Base-by-base conservation (phyloP, 2,329 filamentous ascomycete species). In the Paraconiothyrium sp. region DNA sequence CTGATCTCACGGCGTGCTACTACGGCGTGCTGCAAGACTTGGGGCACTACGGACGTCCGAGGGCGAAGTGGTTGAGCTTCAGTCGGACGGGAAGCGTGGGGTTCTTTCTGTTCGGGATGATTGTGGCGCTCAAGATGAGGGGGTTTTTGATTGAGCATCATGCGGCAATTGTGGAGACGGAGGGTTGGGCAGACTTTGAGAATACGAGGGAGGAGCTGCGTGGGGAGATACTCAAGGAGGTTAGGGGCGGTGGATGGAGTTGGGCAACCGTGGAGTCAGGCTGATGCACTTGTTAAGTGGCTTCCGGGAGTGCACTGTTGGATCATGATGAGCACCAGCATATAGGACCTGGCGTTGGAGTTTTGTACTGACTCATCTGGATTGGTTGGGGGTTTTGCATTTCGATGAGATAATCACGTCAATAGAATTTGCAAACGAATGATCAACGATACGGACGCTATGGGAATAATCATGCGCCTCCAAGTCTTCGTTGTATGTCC, bases 81-180 rank as follows among this genome's bases (percentile, higher is more conserved):
- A 57, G 22, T 22, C 24, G 16, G 1, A 69, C 64, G 4, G 37
- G 30, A 7, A 34, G 39, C n/a, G 52, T 55, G 1, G 52, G 52
- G 10, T 65, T 46, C 22, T 32, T 64, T 9, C 46, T 72, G 11
- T 71, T 64, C 44, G 61, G 62, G 1, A 67, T 67, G 59, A 37
- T 72, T 39, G 63, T 73, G 11, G 57, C 57, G 16, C 60, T 69
- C 27, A 71, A 72, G 64, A 68, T 72, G 67, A 57, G 59, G 44
- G 49, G 67, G 27, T 69, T 54, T 44, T 11, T 71, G 37, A 13
- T 60, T 1, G 63, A 67, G 20, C 10, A n/a, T 1, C 63, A 70
- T 48, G 37, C 8, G 3, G n/a, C 43, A 9, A 59, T 71, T 10
- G 10, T 43, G 46, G n/a, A 20, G 10, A 71, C 66, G 9, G 60